phyloP scores from a whole-genome alignment of 2,329 filamentous ascomycete species.

The Alternaria burnsii region DNA sequence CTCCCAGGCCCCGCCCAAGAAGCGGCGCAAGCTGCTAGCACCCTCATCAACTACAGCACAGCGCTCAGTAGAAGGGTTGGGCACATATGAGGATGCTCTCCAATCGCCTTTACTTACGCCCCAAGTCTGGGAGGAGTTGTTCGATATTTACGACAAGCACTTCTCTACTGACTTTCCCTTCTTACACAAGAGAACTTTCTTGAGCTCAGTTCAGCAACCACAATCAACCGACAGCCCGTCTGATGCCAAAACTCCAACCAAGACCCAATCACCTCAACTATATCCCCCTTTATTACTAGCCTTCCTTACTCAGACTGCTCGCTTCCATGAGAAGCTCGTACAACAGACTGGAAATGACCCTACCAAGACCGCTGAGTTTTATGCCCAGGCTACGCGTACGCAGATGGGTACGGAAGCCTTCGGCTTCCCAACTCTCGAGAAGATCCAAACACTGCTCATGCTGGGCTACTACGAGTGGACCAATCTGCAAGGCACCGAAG shows the following conservation, averaged over 20 bases:
- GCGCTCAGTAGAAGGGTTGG: constrained; percentile 54
- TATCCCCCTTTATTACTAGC: constrained; percentile 68
- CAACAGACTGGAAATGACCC: constrained; percentile 18
- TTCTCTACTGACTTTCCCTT: constrained; percentile 78
- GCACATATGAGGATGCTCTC: constrained; percentile 64
- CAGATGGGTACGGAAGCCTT: constrained; percentile 46
- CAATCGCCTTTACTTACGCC: constrained; percentile 69
- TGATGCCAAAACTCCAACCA: constrained; percentile 27
- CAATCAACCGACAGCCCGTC: constrained; percentile 45
- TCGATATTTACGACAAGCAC: constrained; percentile 74
- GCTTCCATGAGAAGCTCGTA: constrained; percentile 67
- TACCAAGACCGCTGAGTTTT: constrained; percentile 65
- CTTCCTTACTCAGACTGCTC: constrained; percentile 73
- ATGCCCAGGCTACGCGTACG: constrained; percentile 66
- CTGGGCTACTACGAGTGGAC: constrained; percentile 77
- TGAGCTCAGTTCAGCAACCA: constrained; percentile 45
- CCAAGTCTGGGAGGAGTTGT: constrained; percentile 73
- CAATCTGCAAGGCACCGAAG: constrained; percentile 67
- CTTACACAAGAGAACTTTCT: constrained; percentile 71
- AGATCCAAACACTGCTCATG: constrained; percentile 74
- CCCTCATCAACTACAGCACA: constrained; percentile 36
- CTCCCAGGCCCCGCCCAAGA: constrained; percentile 26
- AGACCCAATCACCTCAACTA: constrained; percentile 53
- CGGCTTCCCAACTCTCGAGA: constrained; percentile 63
- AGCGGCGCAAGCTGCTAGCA: constrained; percentile 51